phyloP scores from a whole-genome alignment of 2,329 filamentous ascomycete species.

The Exophiala calicioides region DNA sequence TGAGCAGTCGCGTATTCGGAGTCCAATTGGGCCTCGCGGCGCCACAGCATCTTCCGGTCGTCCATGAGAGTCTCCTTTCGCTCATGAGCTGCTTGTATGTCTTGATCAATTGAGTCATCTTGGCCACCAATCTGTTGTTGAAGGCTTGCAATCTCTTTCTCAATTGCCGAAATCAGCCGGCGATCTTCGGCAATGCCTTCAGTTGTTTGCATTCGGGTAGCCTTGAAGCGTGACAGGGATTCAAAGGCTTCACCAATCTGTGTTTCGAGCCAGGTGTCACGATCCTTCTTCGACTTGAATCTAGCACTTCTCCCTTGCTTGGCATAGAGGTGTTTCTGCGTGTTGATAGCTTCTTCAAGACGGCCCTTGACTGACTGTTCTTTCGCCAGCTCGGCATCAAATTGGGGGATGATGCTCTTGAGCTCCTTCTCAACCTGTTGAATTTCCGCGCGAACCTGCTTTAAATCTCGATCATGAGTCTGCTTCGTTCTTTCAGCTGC shows the following conservation, averaged over 20 bases:
- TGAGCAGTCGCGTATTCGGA: slow-evolving; percentile 74
- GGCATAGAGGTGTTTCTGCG: slow-evolving; percentile 76
- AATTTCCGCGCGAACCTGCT: slow-evolving; percentile 72
- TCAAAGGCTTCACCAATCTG: slow-evolving; percentile 79
- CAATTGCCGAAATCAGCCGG: slow-evolving; percentile 68
- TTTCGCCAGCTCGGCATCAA: slow-evolving; percentile 69
- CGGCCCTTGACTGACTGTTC: slow-evolving; percentile 71
- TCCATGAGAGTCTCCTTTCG: slow-evolving; percentile 77
- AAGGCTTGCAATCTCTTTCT: slow-evolving; percentile 70
- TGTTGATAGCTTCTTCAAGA: slow-evolving; percentile 73
- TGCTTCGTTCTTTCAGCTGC: slow-evolving; percentile 71
- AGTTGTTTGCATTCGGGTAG: slow-evolving; percentile 77
- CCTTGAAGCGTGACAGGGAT: slow-evolving; percentile 76
- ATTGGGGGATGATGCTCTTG: slow-evolving; percentile 69
- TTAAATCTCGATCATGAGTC: slow-evolving; percentile 71
- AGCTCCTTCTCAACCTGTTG: slow-evolving; percentile 75
- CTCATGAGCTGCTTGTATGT: slow-evolving; percentile 76
- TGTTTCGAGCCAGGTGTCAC: slow-evolving; percentile 77
- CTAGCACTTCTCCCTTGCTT: slow-evolving; percentile 89
- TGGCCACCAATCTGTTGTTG: slow-evolving; percentile 72
- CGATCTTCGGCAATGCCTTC: slow-evolving; percentile 78
- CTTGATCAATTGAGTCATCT: slow-evolving; percentile 69
- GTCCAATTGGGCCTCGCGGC: slow-evolving; percentile 84
- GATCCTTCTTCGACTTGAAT: slow-evolving; percentile 84
- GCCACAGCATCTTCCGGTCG: slow-evolving; percentile 80